Conservation (phyloP, 1,284 basidiomycete genomes). For the Chondrostereum purpureum region DNA sequence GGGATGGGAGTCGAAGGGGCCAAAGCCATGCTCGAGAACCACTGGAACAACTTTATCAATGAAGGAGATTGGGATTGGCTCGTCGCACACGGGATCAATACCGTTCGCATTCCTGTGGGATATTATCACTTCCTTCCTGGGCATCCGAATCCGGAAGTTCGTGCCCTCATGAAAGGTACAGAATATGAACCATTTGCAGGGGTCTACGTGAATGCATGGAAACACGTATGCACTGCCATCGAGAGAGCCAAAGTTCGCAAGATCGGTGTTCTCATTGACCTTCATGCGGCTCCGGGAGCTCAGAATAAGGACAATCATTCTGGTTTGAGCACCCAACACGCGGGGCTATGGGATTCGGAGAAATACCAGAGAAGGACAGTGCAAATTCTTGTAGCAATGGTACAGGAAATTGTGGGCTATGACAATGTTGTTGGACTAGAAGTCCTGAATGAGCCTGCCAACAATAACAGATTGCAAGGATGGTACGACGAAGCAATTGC, state of each 20-base stretch:
- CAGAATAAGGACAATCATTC: constrained; percentile 65
- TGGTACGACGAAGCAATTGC: constrained; percentile 66
- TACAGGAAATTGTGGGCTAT: constrained; percentile 3
- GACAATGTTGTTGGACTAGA: constrained; percentile 77
- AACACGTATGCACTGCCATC: constrained; percentile 62
- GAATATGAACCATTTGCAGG: constrained; percentile 57
- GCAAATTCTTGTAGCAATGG: constrained; percentile 7
- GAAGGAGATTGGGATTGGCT: constrained; percentile 74
- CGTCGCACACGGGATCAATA: constrained; percentile 68
- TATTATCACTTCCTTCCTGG: constrained; percentile 20
- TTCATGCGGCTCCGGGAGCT: constrained; percentile 74
- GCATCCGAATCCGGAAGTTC: constrained; percentile 2
- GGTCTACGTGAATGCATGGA: constrained; percentile 72
- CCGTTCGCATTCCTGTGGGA: constrained; percentile 76
- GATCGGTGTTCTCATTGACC: constrained; percentile 77
- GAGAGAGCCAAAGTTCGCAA: constrained; percentile 52
- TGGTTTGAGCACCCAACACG: constrained; percentile 25
- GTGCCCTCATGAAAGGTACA: constrained; percentile 35
- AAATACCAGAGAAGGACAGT: constrained; percentile 7
- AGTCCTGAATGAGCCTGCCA: constrained; percentile 76
- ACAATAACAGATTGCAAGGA: constrained; percentile 40
- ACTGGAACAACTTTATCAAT: constrained; percentile 79
- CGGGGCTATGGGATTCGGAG: constrained; percentile 8
- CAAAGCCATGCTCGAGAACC: constrained; percentile 59
- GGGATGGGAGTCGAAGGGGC: constrained; percentile 35